Percentiles rank a stretch among this genome's conserved stretches.
These are phyloP conservation scores for Aurifilum marmelostoma DNA, from an alignment of 2,329 filamentous ascomycete species.

Conservation along the genomic window DNA sequence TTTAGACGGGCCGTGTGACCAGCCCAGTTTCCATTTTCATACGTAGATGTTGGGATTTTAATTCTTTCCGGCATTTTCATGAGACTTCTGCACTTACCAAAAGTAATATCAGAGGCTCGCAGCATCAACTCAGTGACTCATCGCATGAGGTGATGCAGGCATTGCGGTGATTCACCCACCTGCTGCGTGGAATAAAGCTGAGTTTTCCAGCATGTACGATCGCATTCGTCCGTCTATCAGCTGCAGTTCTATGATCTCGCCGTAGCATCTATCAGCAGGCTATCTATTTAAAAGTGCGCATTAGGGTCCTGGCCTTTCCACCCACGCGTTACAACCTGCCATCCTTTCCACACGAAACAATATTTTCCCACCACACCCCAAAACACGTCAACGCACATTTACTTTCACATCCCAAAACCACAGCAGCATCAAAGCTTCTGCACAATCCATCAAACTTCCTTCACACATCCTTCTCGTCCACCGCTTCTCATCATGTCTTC, in stretches of 20 bases:
- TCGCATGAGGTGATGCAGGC: background rate
- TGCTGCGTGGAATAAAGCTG: background rate
- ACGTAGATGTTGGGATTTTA: background rate
- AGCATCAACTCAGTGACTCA: background rate
- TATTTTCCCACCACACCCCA: background rate
- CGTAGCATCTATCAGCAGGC: background rate
- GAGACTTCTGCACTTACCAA: background rate
- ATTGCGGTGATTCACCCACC: background rate
- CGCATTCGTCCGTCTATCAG: background rate
- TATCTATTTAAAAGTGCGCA: background rate
- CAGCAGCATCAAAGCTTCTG: background rate
- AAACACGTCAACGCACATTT: background rate
- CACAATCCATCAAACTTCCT: background rate
- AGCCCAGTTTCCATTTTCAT: background rate
- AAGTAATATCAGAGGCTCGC: background rate
- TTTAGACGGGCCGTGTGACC: background rate
- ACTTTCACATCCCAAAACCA: background rate
- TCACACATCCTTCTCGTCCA: background rate
- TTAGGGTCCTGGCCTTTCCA: background rate
- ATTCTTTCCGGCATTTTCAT: too few species aligned
- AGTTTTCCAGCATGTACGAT: background rate
- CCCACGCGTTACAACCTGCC: background rate
- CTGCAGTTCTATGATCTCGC: background rate
- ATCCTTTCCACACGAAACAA: background rate
- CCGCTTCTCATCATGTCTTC: constrained; percentile 9